Base-by-base conservation (phyloP, 257 asterid genomes). In the Primulina huaijiensis region DNA sequence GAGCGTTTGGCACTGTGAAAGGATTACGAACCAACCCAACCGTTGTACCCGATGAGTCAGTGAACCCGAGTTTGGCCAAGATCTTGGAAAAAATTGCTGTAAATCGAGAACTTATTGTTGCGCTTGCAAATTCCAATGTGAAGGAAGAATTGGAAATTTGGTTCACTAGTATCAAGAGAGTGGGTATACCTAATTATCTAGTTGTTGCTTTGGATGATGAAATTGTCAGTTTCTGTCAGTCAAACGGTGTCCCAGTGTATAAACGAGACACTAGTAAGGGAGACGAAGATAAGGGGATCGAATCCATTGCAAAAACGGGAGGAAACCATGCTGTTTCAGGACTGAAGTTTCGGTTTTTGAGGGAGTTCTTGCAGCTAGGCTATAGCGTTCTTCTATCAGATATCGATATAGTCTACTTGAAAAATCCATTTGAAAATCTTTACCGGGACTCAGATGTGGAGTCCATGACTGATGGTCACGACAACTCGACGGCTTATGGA, bases 391-490 rank as follows among this genome's bases (percentile, higher is more conserved):
- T 89, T 16, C 87, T 89, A 65, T 89, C 96, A 7, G 96, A 89
- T 52, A 83, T 87, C 9, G 96, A 89, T 73, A 79, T 87, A 31
- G 80, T 89, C 64, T 89, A 82, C 82, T 62, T 89, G 67, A 85
- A 84, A 63, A 86, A 88, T 62, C 95, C 95, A 35, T 86, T 88
- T 35, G 59, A 83, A 2, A 72, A 85, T 78, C 79, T 89, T 1
- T 82, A 87, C 52, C 82, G 87, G 25, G 93, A 89, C 76, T 85
- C 89, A 0, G 96, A 89, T 27, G 87, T 89, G 71, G 96, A 89
- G 69, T 87, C 89, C 63, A 89, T 89, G 96, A 69, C 88, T 2
- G 96, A 89, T 25, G 96, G 93, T 4, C 93, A 89, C 52, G 25
- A 82, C 71, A 87, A 89, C 72, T 62, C 33, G 72, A 89, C 91